Evolutionary conservation across 768 basidiomycete species (phyloP), one percentile per base, ranked within the genome.

Genomic region (Tylopilus subfusipes): DNA sequence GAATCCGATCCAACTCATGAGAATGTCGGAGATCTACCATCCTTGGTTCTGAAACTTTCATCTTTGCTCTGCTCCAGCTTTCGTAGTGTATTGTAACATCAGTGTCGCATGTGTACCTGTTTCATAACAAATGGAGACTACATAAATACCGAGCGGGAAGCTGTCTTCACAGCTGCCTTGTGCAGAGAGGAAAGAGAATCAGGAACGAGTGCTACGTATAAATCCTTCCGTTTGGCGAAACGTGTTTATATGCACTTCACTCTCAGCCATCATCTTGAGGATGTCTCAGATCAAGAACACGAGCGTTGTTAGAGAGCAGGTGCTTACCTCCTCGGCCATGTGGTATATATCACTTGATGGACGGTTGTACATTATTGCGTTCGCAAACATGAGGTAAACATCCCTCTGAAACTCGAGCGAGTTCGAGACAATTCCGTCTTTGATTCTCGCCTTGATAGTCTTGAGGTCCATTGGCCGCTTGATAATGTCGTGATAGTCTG

Each of bases 401-500:
- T 97, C 96, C 58, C 93, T 78, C 66, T 95, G 89, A 63, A 88
- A 97, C 66, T 98, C 93, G 30, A 87, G 78, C 1, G 91, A 89
- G 60, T 82, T 92, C 5, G 80, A 75, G 44, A 97, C 93, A 3
- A 81, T 57, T 0, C 93, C 93, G 62, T 95, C 92, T 63, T 88
- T 90, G 53, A 96, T 84, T 58, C 80, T 82, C n/a, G 75, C 75
- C 69, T 93, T 92, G 67, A 98, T 90, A 0, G 90, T 95, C 71
- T 94, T 96, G 52, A 98, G 79, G 69, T 98, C 94, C 83, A 95
- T 95, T 3, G 96, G 93, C n/a, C 88, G 82, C 64, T 90, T 92
- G 54, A 98, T 90, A 54, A 96, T 90, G 47, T 93, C 89, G 54
- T 85, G 84, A 67, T 98, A 98, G 65, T 93, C 93, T 0, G 93